These are phyloP conservation scores for Fusarium proliferatum DNA, from an alignment of 2,329 filamentous ascomycete species.

Conservation along the genomic window DNA sequence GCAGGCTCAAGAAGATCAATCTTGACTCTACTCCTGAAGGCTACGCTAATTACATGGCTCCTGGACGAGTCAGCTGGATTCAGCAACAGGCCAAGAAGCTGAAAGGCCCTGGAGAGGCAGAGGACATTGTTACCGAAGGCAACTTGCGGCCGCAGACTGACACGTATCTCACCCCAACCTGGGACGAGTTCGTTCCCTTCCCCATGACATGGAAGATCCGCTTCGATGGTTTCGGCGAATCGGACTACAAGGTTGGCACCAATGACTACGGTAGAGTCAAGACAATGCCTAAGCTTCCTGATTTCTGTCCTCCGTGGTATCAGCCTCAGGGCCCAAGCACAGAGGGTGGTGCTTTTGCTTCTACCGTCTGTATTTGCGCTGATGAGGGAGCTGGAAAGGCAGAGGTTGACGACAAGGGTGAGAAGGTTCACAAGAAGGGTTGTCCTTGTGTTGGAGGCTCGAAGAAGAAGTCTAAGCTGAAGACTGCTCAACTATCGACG, in stretches of 20 bases:
- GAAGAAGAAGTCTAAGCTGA: neutral
- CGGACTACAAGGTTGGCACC: neutral
- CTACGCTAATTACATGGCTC: slow-evolving; percentile 40
- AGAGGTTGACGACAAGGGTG: neutral
- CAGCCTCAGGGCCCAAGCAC: neutral
- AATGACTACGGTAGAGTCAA: neutral
- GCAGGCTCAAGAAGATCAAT: slow-evolving; percentile 29
- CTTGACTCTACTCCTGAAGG: slow-evolving; percentile 26
- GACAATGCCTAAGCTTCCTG: neutral
- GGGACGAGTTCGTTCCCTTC: slow-evolving; percentile 12
- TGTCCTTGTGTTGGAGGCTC: neutral
- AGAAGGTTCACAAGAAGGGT: neutral
- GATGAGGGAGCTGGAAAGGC: neutral
- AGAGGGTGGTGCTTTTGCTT: neutral
- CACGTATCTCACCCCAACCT: neutral
- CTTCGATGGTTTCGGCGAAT: neutral
- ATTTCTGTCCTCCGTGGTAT: slow-evolving; percentile 4
- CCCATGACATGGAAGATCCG: slow-evolving; percentile 15
- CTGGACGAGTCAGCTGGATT: neutral
- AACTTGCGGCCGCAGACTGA: neutral
- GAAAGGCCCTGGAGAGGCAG: neutral
- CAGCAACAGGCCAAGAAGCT: neutral
- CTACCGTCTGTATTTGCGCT: neutral
- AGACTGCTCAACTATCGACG: neutral
- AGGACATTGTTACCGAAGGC: neutral